These are phyloP conservation scores for Globisporangium middletonii DNA, from an alignment of 352 stramenopile genomes.

Conservation along the genomic window DNA sequence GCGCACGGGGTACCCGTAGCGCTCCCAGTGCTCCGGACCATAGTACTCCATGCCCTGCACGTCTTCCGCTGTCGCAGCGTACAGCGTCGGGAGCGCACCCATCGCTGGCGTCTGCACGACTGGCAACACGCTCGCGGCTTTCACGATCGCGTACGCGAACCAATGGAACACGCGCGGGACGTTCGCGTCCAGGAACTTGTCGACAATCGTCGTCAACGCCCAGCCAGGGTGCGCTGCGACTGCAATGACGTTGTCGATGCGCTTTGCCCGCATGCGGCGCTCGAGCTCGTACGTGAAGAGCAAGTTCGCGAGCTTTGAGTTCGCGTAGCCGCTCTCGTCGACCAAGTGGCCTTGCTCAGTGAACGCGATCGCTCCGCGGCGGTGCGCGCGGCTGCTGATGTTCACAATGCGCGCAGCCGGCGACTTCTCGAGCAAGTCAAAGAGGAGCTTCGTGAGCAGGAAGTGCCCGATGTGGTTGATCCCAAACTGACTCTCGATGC, in stretches of 20 bases:
- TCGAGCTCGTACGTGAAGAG: constrained; percentile 64
- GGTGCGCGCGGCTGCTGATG: constrained; percentile 31
- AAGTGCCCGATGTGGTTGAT: constrained; percentile 53
- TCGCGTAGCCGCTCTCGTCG: constrained; percentile 31
- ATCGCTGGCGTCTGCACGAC: constrained; percentile 35
- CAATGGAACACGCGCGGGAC: constrained; percentile 27
- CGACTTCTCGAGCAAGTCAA: constrained; percentile 25
- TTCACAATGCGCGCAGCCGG: constrained; percentile 24
- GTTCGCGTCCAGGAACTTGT: constrained; percentile 31
- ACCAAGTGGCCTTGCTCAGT: background rate
- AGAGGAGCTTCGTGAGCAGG: constrained; percentile 35
- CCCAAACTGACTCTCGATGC: constrained; percentile 38
- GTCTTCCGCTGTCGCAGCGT: constrained; percentile 30
- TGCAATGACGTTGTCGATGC: constrained; percentile 20
- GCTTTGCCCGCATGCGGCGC: constrained; percentile 25
- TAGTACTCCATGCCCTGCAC: background rate
- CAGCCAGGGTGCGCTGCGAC: constrained; percentile 48
- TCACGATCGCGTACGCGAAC: constrained; percentile 29
- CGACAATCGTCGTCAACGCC: constrained; percentile 47
- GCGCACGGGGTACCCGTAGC: constrained; percentile 13
- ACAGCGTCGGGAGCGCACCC: constrained; percentile 46
- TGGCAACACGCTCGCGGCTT: constrained; percentile 19
- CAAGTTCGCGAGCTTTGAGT: constrained; percentile 52
- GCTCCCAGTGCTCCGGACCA: background rate
- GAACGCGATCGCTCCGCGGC: constrained; percentile 13